phyloP scores from a whole-genome alignment of 495 filamentous ascomycete species.

The Lophiotrema nucula region DNA sequence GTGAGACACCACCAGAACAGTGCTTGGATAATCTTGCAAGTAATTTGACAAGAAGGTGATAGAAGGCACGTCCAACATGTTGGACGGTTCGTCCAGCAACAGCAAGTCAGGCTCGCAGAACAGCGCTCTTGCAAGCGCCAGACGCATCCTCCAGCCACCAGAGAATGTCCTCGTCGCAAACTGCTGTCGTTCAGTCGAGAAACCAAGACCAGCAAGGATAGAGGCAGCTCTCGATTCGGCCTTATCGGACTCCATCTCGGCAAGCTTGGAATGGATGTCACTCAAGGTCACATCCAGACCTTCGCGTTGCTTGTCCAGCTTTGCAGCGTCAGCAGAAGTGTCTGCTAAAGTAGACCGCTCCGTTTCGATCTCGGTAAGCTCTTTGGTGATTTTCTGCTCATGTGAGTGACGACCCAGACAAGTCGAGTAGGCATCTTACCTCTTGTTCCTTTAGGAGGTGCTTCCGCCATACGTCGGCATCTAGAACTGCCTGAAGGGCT shows the following conservation, averaged over 20 bases:
- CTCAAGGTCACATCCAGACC: conserved; percentile 83
- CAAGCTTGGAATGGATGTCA: conserved; percentile 87
- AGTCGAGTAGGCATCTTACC: conserved; percentile 47
- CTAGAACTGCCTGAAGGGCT: conserved; percentile 90
- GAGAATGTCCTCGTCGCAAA: conserved; percentile 97
- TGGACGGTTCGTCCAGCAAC: conserved; percentile 97
- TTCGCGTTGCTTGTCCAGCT: conserved; percentile 81
- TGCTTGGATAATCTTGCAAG: conserved; percentile 89
- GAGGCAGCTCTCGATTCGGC: conserved; percentile 92
- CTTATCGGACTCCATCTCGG: conserved; percentile 99
- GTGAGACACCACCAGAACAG: conserved; percentile 95
- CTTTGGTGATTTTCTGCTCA: conserved; percentile 72
- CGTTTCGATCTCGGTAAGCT: conserved; percentile 76
- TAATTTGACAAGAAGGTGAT: conserved; percentile 98
- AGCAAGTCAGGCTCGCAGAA: conserved; percentile 98
- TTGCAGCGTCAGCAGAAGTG: conserved; percentile 79
- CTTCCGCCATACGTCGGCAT: conserved; percentile 99
- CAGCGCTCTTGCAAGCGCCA: conserved; percentile 88
- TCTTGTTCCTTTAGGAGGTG: conserved; percentile 87
- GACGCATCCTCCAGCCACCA: conserved; percentile 98
- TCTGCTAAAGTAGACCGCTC: conserved; percentile 78
- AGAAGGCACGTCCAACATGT: conserved; percentile 99
- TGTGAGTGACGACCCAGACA: conserved; percentile 24
- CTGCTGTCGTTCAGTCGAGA: conserved; percentile 90
- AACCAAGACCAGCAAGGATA: conserved; percentile 94